Percentiles rank a stretch among this genome's conserved stretches.
Conservation (phyloP, 2,329 filamentous ascomycete species). For the Fusarium sublunatum region DNA sequence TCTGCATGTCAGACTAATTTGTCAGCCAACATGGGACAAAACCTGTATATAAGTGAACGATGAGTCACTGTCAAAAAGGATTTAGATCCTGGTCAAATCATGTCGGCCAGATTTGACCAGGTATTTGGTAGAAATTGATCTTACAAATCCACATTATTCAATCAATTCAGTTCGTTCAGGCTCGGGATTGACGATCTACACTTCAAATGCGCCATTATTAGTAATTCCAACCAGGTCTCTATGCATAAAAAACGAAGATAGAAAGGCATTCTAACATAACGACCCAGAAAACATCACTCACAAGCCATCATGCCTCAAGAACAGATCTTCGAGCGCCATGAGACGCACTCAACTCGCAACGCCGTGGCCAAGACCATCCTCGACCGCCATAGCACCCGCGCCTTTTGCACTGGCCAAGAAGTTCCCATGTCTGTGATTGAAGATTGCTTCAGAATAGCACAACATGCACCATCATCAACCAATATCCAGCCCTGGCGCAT, state of each 20-base stretch:
- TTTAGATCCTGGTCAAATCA: too few species aligned
- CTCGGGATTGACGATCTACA: too few species aligned
- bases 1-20: neutral
- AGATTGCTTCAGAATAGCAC: slow-evolving; percentile 21
- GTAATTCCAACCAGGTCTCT: neutral
- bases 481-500: slow-evolving; percentile 30
- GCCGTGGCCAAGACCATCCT: slow-evolving; percentile 12
- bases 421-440: neutral
- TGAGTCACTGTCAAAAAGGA: too few species aligned
- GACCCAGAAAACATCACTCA: neutral
- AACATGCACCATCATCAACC: slow-evolving; percentile 20
- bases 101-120: too few species aligned
- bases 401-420: slow-evolving; percentile 13
- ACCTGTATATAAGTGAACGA: neutral
- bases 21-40: neutral
- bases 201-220: too few species aligned
- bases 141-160: neutral
- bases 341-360: slow-evolving; percentile 1
- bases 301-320: slow-evolving; percentile 1
- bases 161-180: neutral
- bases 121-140: neutral
- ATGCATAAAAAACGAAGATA: neutral
- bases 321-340: slow-evolving; percentile 5
- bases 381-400: slow-evolving; percentile 10
- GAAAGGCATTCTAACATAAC: neutral